phyloP scores from a whole-genome alignment of 768 basidiomycete species.

The Agaricus bisporus region DNA sequence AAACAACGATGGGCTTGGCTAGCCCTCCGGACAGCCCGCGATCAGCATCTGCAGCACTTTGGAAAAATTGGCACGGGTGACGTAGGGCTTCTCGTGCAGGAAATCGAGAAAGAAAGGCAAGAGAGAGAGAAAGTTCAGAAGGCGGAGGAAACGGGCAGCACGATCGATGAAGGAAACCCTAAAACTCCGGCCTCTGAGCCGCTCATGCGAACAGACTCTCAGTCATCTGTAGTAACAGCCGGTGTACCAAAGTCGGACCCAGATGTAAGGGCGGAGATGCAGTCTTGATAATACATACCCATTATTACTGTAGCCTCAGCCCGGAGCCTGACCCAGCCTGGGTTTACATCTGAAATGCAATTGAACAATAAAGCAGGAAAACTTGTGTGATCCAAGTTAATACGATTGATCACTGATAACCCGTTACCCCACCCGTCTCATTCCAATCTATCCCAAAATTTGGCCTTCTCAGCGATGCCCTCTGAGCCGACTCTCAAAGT shows the following conservation, averaged over 20 bases:
- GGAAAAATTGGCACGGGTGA: conserved; percentile 81
- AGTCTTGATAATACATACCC: conserved; percentile 13
- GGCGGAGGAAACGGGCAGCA: conserved; percentile 28
- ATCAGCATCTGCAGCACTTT: conserved; percentile 69
- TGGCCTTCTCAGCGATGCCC: conserved; percentile 3
- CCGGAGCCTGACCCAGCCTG: no score
- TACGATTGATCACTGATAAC: conserved; percentile 19
- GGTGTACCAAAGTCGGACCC: conserved; percentile 28
- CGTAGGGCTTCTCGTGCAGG: conserved; percentile 43
- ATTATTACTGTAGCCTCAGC: not conserved
- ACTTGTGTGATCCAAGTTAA: conserved; percentile 18
- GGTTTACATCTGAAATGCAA: no score
- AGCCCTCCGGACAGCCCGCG: conserved; percentile 69
- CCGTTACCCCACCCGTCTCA: conserved; percentile 7
- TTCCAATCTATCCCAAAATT: conserved; percentile 2
- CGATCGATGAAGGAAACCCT: conserved; percentile 26
- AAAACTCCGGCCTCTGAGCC: conserved; percentile 24
- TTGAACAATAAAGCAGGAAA: conserved; percentile 1
- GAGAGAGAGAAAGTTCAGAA: conserved; percentile 29
- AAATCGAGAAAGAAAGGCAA: conserved; percentile 43
- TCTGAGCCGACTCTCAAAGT: conserved; percentile 36
- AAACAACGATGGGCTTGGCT: conserved; percentile 79
- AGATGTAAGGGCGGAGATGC: conserved; percentile 48
- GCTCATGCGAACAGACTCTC: conserved; percentile 17
- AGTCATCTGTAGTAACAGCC: conserved; percentile 12